These are phyloP conservation scores for Pyropia haitanensis DNA, from an alignment of 23 red algal species.

Conservation along the genomic window DNA sequence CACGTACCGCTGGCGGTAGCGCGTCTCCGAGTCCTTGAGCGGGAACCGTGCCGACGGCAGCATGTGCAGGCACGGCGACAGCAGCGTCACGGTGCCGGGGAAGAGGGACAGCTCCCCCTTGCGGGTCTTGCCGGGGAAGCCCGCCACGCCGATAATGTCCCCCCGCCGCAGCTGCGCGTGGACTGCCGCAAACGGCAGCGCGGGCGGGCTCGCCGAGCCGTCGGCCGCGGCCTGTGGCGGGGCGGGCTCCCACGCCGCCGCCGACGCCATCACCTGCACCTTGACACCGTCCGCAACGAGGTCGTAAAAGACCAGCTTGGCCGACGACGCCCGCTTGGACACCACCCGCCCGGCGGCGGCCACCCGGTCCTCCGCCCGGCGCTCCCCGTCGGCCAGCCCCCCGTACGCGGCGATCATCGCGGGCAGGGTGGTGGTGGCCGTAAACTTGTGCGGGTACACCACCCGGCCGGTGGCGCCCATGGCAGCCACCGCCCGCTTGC, in stretches of 20 bases:
- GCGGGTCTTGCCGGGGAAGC: constrained; percentile 66
- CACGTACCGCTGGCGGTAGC: constrained; percentile 89
- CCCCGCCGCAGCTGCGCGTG: constrained; percentile 59
- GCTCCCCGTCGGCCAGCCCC: constrained; percentile 40
- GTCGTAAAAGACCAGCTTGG: constrained; percentile 89
- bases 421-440: constrained; percentile 58
- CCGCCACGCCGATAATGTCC: constrained; percentile 82
- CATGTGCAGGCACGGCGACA: constrained; percentile 87
- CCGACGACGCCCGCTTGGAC: constrained; percentile 55
- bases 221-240: constrained; percentile 11
- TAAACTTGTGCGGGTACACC: constrained; percentile 94
- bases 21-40: constrained; percentile 64
- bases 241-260: background rate
- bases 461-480: constrained; percentile 29
- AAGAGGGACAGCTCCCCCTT: constrained; percentile 95
- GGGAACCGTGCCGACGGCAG: constrained; percentile 66
- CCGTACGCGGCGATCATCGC: constrained; percentile 59
- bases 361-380: constrained; percentile 32
- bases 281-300: constrained; percentile 85
- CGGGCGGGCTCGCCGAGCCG: background rate
- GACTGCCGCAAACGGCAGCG: constrained; percentile 15
- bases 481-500: constrained; percentile 29
- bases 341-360: constrained; percentile 58
- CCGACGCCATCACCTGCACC: constrained; percentile 91
- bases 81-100: constrained; percentile 31